Evolutionary conservation across 495 filamentous ascomycete species (phyloP).

Genomic region (Niebla homalea): DNA sequence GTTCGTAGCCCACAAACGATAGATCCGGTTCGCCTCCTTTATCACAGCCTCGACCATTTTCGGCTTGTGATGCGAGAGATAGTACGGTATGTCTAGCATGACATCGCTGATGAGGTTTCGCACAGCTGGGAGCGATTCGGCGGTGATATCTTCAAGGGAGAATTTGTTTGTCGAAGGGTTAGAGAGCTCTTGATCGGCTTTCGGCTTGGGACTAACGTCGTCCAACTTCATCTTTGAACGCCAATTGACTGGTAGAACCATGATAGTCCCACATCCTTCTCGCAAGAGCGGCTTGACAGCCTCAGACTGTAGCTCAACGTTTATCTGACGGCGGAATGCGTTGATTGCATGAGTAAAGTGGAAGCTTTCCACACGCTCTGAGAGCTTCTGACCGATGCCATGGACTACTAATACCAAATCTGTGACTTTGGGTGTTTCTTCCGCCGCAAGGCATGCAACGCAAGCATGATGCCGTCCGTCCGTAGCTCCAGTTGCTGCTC

Average conservation of each 20-base stretch:
- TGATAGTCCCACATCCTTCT: constrained; percentile 54
- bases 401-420: constrained; percentile 86
- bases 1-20: constrained; percentile 82
- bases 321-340: constrained; percentile 71
- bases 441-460: constrained; percentile 39
- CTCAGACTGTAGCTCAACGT: constrained; percentile 66
- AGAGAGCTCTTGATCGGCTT: constrained; percentile 26
- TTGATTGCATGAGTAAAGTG: constrained; percentile 96
- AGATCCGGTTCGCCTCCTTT: constrained; percentile 86
- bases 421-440: constrained; percentile 60
- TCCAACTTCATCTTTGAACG: constrained; percentile 74
- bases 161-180: constrained; percentile 49
- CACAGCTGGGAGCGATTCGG: constrained; percentile 75
- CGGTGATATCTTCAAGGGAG: constrained; percentile 78
- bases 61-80: constrained; percentile 86
- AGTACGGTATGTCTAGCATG: constrained; percentile 95
- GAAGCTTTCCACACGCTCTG: constrained; percentile 87
- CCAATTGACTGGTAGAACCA: constrained; percentile 79
- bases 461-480: constrained; percentile 23
- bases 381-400: constrained; percentile 91
- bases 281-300: constrained; percentile 62
- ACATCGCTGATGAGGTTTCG: constrained; percentile 87
- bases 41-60: constrained; percentile 88
- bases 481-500: constrained; percentile 5
- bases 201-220: constrained; percentile 38